Base-by-base conservation (phyloP, 2,329 filamentous ascomycete genomes). In the Colletotrichum tamarilloi region DNA sequence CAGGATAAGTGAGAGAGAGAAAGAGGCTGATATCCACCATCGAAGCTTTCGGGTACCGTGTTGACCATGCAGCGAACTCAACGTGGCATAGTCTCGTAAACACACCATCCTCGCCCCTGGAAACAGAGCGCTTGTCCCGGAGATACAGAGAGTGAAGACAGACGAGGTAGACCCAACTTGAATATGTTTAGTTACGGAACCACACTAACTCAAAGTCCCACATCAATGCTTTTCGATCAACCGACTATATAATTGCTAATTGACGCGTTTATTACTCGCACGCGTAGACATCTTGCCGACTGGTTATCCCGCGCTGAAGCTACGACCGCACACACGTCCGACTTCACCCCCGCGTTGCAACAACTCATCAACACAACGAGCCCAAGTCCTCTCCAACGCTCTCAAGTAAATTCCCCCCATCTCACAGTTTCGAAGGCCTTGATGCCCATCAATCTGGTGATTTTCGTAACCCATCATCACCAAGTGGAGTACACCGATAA, bases 401-500 rank as follows among this genome's bases (percentile, higher is more conserved):
- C 5, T 9, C 8, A n/a, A 4, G 3, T 22, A 2, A 1, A 19
- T 1, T 22, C 1, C 11, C 1, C 19, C 19, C 19, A 22, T 9
- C 19, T 49, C 42, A n/a, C 42, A n/a, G 19, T 49, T 49, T 49
- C 3, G 42, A 49, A 4, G 3, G 42, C 8, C 11, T 19, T 22
- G 8, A 49, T n/a, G 22, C 26, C 14, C 49, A 26, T 38, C 14
- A 22, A 19, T 16, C 4, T 53, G 22, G n/a, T 35, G 22, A 19
- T 53, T 14, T 22, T 26, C 8, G 16, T 16, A 62, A 8, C 22
- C 56, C 66, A 32, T 62, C 46, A 24, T 38, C 32, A 59, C 28
- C 9, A 55, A 46, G 68, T 71, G 68, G 68, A 62, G 68, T 58
- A 53, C 30, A 35, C 38, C 30, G 68, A 71, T 71, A 71, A 71